Conservation (phyloP, 73 alveolate genomes). For the Blepharisma stoltei region DNA sequence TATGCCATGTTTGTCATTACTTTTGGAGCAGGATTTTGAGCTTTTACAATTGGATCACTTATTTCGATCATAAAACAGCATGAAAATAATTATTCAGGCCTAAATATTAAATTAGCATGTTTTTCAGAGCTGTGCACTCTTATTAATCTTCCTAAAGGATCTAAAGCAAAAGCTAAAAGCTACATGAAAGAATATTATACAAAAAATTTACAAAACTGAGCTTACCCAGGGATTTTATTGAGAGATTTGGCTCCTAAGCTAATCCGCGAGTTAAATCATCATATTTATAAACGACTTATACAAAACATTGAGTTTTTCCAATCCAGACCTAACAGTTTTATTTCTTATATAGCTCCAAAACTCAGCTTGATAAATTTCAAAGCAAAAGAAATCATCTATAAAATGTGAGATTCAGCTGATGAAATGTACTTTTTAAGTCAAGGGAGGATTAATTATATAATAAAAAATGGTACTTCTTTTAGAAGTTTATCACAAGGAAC, state of each 20-base stretch:
- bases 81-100: background rate
- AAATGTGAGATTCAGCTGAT: background rate
- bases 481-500: background rate
- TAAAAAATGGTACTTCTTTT: background rate
- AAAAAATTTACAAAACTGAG: background rate
- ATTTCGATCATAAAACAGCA: background rate
- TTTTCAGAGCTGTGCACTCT: background rate
- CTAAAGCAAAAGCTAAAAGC: background rate
- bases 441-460: background rate
- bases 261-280: background rate
- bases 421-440: background rate
- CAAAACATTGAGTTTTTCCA: background rate
- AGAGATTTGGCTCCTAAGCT: background rate
- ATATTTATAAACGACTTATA: background rate
- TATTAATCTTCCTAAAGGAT: background rate
- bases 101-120: background rate
- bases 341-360: background rate
- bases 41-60: constrained; percentile 17
- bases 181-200: background rate
- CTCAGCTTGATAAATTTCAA: background rate
- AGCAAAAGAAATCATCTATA: background rate
- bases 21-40: constrained; percentile 34
- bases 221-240: background rate
- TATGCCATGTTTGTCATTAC: constrained; percentile 36
- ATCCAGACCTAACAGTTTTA: background rate